phyloP scores from a whole-genome alignment of 2,329 filamentous ascomycete species.

The Oidium heveae region DNA sequence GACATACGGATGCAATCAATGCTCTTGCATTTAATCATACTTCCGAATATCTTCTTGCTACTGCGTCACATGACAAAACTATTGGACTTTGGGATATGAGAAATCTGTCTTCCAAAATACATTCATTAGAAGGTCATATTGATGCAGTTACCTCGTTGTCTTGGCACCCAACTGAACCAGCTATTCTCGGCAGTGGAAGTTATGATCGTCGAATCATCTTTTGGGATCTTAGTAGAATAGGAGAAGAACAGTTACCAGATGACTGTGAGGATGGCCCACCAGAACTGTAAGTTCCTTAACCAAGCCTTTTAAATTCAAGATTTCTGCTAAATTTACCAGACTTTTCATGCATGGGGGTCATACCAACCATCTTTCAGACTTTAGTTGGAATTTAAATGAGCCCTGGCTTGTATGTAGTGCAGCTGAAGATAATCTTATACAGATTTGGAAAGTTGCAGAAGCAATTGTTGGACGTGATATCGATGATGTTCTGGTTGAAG shows the following conservation, averaged over 20 bases:
- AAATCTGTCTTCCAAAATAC: conserved; percentile 70
- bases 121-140: conserved; percentile 68
- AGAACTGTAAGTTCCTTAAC: conserved; percentile 43
- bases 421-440: conserved; percentile 87
- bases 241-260: conserved; percentile 84
- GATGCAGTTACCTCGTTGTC: conserved; percentile 78
- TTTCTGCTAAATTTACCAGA: conserved; percentile 1
- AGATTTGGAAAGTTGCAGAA: conserved; percentile 77
- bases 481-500: conserved; percentile 49
- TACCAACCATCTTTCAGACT: conserved; percentile 89
- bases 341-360: conserved; percentile 98
- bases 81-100: conserved; percentile 89
- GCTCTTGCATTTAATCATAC: conserved; percentile 85
- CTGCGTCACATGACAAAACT: conserved; percentile 83
- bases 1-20: conserved; percentile 84
- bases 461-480: conserved; percentile 58
- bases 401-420: conserved; percentile 92
- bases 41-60: conserved; percentile 73
- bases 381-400: conserved; percentile 92
- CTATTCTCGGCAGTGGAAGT: conserved; percentile 71
- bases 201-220: conserved; percentile 88
- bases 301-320: not conserved
- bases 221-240: conserved; percentile 82
- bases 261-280: conserved; percentile 87
- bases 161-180: conserved; percentile 82